Evolutionary conservation across 116 monocot genomes (phyloP).

Genomic region (Zostera marina): DNA sequence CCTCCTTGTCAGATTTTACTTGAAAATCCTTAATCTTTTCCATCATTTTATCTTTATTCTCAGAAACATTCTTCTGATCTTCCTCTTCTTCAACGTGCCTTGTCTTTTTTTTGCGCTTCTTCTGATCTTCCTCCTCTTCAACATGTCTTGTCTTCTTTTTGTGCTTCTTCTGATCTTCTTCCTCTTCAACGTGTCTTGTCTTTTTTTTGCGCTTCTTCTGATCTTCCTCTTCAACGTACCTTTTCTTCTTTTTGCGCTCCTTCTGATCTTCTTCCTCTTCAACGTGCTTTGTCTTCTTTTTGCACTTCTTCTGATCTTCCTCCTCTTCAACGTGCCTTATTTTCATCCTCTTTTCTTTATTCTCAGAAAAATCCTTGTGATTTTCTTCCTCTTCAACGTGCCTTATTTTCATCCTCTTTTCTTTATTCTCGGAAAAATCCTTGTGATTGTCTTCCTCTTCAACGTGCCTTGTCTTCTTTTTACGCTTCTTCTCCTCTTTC

Average conservation of each 20-base stretch:
- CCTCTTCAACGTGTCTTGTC: background rate
- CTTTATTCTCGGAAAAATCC: background rate
- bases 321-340: background rate
- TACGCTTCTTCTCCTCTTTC: background rate
- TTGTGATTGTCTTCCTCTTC: background rate
- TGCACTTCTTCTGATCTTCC: background rate
- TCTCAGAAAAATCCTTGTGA: background rate
- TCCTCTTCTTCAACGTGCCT: background rate
- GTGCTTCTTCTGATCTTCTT: background rate
- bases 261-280: background rate
- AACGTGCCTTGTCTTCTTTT: too few species aligned
- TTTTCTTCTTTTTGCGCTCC: background rate
- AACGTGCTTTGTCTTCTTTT: background rate
- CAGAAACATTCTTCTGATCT: background rate
- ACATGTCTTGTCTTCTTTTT: background rate
- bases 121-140: background rate
- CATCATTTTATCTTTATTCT: too few species aligned
- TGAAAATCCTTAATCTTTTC: background rate
- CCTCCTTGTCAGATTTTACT: background rate
- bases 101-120: background rate
- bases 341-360: background rate
- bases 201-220: background rate
- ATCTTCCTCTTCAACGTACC: background rate
- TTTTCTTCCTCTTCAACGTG: background rate
- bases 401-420: background rate